Evolutionary conservation across 192 early-diverging fungal genomes (phyloP).

Genomic region (Coemansia reversa): DNA sequence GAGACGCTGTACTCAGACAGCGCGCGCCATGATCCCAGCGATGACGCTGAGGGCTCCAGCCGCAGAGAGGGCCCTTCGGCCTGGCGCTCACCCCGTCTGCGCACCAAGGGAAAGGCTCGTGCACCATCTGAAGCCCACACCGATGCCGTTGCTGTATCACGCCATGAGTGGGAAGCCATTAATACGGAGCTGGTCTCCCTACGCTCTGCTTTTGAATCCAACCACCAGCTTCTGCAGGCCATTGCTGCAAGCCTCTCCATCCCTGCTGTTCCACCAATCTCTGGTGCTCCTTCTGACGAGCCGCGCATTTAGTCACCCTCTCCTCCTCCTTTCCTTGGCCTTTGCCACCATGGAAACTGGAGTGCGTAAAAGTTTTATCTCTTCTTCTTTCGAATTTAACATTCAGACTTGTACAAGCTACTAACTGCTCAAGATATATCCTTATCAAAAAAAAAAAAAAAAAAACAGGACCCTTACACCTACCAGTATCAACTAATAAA

Average conservation of each 20-base stretch:
- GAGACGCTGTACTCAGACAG: constrained; percentile 4
- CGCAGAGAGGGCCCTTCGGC: not conserved
- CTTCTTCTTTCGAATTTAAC: no score
- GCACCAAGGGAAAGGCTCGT: constrained; percentile 22
- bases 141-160: constrained; percentile 17
- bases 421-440: no score
- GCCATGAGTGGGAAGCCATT: constrained; percentile 37
- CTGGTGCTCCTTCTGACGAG: no score
- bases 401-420: no score
- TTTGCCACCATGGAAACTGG: no score
- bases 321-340: no score
- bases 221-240: constrained; percentile 30
- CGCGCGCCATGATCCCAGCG: not conserved
- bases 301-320: no score
- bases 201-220: constrained; percentile 20
- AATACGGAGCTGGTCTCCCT: constrained; percentile 37
- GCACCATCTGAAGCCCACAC: not conserved
- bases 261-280: not conserved
- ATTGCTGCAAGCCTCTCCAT: constrained; percentile 33
- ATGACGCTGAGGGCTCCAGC: not conserved
- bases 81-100: constrained; percentile 1
- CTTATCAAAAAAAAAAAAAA: no score
- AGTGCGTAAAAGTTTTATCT: no score
- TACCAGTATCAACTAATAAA: not conserved
- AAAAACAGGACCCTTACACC: no score